These are phyloP conservation scores for Aspergillus tamarii DNA, from an alignment of 2,329 filamentous ascomycete species.

Conservation along the genomic window DNA sequence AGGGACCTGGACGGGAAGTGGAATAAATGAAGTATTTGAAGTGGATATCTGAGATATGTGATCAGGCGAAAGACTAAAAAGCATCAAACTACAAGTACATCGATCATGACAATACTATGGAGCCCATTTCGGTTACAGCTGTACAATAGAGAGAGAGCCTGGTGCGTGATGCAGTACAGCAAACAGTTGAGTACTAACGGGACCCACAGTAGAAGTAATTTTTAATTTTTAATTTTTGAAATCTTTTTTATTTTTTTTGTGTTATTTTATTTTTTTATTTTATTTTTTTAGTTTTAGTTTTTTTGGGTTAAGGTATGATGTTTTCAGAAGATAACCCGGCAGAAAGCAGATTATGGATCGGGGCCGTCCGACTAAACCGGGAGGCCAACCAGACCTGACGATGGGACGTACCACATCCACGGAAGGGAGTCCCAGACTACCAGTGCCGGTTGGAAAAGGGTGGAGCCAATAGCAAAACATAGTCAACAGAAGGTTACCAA, in stretches of 20 bases:
- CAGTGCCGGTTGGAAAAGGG: constrained; percentile 21
- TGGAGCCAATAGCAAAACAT: constrained; percentile 25
- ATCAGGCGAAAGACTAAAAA: constrained; percentile 36
- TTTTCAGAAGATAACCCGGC: constrained; percentile 23
- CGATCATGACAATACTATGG: constrained; percentile 17
- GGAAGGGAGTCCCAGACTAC: constrained; percentile 20
- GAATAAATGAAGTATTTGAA: constrained; percentile 32
- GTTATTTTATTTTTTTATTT: constrained; percentile 11
- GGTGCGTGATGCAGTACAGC: constrained; percentile 38
- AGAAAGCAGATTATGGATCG: constrained; percentile 22
- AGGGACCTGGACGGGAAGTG: constrained; percentile 30
- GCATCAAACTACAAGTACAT: constrained; percentile 37
- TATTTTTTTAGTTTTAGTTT: constrained; percentile 19
- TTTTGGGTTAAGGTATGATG: constrained; percentile 21
- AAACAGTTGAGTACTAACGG: constrained; percentile 39
- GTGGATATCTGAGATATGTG: constrained; percentile 40
- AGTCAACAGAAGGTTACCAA: constrained; percentile 14
- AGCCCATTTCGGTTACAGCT: constrained; percentile 41
- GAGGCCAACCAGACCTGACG: constrained; percentile 16
- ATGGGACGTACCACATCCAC: constrained; percentile 15
- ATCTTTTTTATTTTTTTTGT: background rate
- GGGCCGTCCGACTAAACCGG: constrained; percentile 29
- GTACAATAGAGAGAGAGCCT: constrained; percentile 27
- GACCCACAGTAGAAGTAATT: constrained; percentile 26
- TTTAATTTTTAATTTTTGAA: background rate